Conservation (phyloP, 495 filamentous ascomycete genomes). For the Penicillium riverlandense region DNA sequence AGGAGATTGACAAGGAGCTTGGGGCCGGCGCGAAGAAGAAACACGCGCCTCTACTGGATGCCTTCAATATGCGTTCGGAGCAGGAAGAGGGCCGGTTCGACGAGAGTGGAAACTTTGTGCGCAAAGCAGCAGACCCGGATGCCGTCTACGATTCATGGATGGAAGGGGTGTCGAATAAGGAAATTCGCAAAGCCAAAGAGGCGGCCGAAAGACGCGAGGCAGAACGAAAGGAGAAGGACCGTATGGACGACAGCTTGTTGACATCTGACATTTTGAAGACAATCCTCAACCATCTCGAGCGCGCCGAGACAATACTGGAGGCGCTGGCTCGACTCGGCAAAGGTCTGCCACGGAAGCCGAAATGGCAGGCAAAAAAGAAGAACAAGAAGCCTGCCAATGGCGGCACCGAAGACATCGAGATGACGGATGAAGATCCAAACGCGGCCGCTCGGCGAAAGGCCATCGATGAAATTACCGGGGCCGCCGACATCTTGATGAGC, state of each 20-base stretch:
- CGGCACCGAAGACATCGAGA: slow-evolving; percentile 44
- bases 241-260: slow-evolving; percentile 64
- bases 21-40: slow-evolving; percentile 86
- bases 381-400: slow-evolving; percentile 47
- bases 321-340: slow-evolving; percentile 76
- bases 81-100: slow-evolving; percentile 93
- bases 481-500: slow-evolving; percentile 76
- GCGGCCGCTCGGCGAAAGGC: slow-evolving; percentile 61
- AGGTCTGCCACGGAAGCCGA: slow-evolving; percentile 52
- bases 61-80: slow-evolving; percentile 88
- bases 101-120: slow-evolving; percentile 79
- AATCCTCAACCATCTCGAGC: slow-evolving; percentile 67
- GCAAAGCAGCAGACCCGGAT: slow-evolving; percentile 84
- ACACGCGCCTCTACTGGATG: slow-evolving; percentile 91
- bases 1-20: slow-evolving; percentile 75
- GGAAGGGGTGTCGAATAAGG: slow-evolving; percentile 84
- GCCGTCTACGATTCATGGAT: slow-evolving; percentile 90
- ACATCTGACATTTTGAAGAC: slow-evolving; percentile 66
- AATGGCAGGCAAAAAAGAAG: slow-evolving; percentile 52
- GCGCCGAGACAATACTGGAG: slow-evolving; percentile 83
- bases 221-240: slow-evolving; percentile 59
- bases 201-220: slow-evolving; percentile 82
- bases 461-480: slow-evolving; percentile 78
- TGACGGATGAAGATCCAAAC: slow-evolving; percentile 73
- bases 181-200: slow-evolving; percentile 80